Evolutionary conservation across 352 stramenopile species (phyloP), one percentile per base, ranked within the genome.

Genomic region (Globisporangium apiculatum): DNA sequence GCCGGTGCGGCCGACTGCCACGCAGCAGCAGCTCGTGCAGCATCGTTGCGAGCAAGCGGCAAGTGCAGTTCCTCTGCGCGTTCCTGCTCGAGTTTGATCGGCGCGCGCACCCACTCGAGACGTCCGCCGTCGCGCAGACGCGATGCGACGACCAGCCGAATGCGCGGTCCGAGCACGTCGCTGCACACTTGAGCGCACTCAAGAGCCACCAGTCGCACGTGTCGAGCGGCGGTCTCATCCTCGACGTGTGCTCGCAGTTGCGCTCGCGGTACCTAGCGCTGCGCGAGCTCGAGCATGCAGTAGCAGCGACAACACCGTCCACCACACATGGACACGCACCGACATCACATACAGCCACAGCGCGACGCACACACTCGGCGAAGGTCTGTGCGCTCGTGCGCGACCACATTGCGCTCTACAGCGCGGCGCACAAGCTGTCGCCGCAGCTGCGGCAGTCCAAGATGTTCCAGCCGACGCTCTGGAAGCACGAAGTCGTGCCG

Each of bases 51-150:
- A 72, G 36, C 10, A 73, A 79, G 53, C 68, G 68, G 2, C 67
- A 79, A 1, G 53, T 79, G 41, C 68, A 73, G 53, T 74, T 74
- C 49, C 49, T 79, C 4, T 73, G 65, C 53, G 62, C 66, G 48
- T 79, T 75, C 57, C 42, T 76, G 7, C 42, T 70, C 10, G 71
- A 76, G 43, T 71, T 68, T 43, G 68, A 76, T 43, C 68, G 66
- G 5, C 57, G 53, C 31, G 53, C 24, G 24, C 24, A 31, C 1
- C 24, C 24, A 31, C 24, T 31, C 24, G 24, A 31, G 24, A 31
- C 24, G 24, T 31, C 24, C 2, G 24, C 14, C 12, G 48, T 40
- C 31, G 8, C 4, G 11, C 7, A 1, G 7, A 35, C 36, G 36
- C 7, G 9, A 35, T 7, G 36, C 36, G 35, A 5, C 49, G 36